Conservation (phyloP, 2,329 filamentous ascomycete genomes). For the Waltergamsia citrina region DNA sequence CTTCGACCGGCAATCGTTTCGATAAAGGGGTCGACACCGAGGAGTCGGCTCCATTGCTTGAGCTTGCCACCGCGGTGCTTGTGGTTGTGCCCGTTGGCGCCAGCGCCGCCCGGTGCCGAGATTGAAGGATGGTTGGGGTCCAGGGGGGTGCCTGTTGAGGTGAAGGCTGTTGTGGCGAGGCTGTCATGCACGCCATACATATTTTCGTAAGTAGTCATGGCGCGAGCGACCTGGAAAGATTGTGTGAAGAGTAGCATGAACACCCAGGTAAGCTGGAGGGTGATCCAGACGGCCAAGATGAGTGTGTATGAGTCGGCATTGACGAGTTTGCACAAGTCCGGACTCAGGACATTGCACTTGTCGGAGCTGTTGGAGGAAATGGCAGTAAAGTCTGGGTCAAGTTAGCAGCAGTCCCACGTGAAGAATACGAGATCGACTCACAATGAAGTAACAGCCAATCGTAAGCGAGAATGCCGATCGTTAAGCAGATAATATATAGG, state of each 20-base stretch:
- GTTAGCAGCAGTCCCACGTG: not conserved
- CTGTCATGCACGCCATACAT: conserved; percentile 70
- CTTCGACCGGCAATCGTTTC: conserved; percentile 81
- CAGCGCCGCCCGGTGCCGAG: conserved; percentile 36
- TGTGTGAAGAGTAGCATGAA: conserved; percentile 96
- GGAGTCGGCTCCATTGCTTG: conserved; percentile 70
- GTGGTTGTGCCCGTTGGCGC: conserved; percentile 35
- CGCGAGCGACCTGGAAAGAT: conserved; percentile 81
- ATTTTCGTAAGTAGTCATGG: conserved; percentile 93
- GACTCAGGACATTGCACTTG: conserved; percentile 67
- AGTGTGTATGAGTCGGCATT: conserved; percentile 80
- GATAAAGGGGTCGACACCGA: conserved; percentile 90
- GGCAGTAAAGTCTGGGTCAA: conserved; percentile 48
- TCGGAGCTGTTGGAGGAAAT: conserved; percentile 42
- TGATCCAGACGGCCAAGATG: conserved; percentile 68
- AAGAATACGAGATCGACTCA: conserved; percentile 27
- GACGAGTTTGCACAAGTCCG: conserved; percentile 63
- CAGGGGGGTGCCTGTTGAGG: conserved; percentile 67
- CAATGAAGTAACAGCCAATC: conserved; percentile 66
- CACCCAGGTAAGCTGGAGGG: conserved; percentile 86
- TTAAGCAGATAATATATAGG: conserved; percentile 73
- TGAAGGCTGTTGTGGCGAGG: conserved; percentile 61
- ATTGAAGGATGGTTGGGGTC: conserved; percentile 57
- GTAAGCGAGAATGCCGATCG: conserved; percentile 63
- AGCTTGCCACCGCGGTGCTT: conserved; percentile 57